Evolutionary conservation across 176 grass and related monocot genomes (phyloP), one percentile per base, ranked within the genome.

Genomic region (sorghum (Sorghum bicolor)): DNA sequence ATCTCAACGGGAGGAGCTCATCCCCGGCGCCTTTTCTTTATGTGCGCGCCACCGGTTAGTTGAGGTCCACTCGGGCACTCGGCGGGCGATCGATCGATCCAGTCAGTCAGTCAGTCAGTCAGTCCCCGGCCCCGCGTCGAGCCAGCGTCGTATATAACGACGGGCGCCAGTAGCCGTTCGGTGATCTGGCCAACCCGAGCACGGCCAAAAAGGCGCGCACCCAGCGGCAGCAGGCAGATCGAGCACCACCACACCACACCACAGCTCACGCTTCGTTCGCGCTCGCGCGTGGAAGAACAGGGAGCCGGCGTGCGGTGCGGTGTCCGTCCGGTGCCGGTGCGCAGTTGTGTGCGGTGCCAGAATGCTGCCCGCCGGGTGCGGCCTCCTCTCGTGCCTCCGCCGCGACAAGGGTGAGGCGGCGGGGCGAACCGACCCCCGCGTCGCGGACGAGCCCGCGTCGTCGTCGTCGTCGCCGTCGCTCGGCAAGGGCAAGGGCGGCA

Each of bases 341-440:
- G 38, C 38, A 10, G 38, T 39, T 1, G 38, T 37, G 36, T 37
- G 32, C 32, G 36, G 36, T 37, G 36, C 5, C 36, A 2, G 22
- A 64, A 90, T 90, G 86, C 47, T 82, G 80, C 63, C 65, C n/a
- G 72, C 65, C 28, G 76, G 74, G 74, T 90, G 94, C 72, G 77
- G 90, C 1, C 81, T 88, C 32, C 38, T 40, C 24, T 73, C 55
- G n/a, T 80, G 84, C 47, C 30, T 70, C 32, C 90, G 83, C 19
- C 43, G 74, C 10, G 91, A 70, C 26, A 37, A 13, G 60, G 26
- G 43, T 0, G 91, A 81, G 22, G 38, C 37, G 2, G 25, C 60
- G 60, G 75, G 80, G 5, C 83, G 83, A 13, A 3, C 24, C 32
- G 85, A 85, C 55, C 10, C 81, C 72, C 76, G 83, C 57, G 88